These are phyloP conservation scores for Taiozyma onychis DNA, from an alignment of 1,139 yeast genomes.

Conservation along the genomic window DNA sequence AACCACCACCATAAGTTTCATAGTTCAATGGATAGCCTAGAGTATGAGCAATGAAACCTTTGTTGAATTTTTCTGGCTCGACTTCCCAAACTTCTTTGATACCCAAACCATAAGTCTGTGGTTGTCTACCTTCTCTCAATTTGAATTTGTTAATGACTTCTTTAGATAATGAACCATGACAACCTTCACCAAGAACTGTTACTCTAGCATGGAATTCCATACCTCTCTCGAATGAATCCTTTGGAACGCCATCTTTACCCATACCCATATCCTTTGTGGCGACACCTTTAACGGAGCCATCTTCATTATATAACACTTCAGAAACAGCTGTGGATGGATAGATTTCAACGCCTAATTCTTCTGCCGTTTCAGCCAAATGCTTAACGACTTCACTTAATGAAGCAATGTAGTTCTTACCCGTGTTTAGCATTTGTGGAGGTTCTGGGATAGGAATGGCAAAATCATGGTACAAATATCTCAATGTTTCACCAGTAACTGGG, in stretches of 20 bases:
- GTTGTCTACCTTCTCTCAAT: conserved; percentile 58
- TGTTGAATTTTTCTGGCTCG: conserved; percentile 70
- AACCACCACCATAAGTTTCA: conserved; percentile 90
- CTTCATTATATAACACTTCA: conserved; percentile 61
- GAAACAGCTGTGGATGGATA: conserved; percentile 91
- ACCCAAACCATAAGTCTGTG: conserved; percentile 93
- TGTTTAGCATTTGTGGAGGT: conserved; percentile 86
- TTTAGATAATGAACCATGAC: conserved; percentile 90
- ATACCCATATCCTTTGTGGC: conserved; percentile 94
- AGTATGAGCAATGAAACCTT: conserved; percentile 82
- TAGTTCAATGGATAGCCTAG: conserved; percentile 81
- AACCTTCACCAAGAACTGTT: conserved; percentile 92
- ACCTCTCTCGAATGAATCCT: conserved; percentile 82
- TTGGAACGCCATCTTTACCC: conserved; percentile 67
- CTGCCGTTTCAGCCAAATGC: conserved; percentile 83
- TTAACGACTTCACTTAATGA: conserved; percentile 78
- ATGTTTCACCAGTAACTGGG: conserved; percentile 59
- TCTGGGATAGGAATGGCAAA: conserved; percentile 72
- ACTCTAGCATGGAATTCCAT: conserved; percentile 92
- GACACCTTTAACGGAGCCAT: conserved; percentile 71
- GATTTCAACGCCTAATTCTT: conserved; percentile 86
- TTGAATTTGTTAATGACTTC: conserved; percentile 63
- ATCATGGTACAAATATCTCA: conserved; percentile 60
- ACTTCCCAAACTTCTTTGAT: conserved; percentile 98
- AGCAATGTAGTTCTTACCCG: conserved; percentile 77